Percentiles rank a stretch among this genome's conserved stretches.
Evolutionary conservation across 441 rosid species (phyloP).

Genomic region (Euphorbia celastroides): DNA sequence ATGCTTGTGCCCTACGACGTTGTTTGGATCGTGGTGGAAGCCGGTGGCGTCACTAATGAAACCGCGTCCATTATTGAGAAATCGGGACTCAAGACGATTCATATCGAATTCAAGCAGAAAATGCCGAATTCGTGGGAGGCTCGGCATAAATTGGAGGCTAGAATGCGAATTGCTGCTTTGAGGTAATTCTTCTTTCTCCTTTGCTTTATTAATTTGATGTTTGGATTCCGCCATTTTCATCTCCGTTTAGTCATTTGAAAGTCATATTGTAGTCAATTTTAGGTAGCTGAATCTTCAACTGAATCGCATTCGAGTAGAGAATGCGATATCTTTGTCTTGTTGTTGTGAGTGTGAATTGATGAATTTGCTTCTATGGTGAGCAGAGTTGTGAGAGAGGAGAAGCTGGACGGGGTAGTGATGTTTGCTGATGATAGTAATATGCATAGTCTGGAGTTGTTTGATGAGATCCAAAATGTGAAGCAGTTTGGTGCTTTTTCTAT

Average conservation of each 20-base stretch:
- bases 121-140: slow-evolving; percentile 84
- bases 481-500: slow-evolving; percentile 87
- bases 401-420: slow-evolving; percentile 85
- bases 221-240: neutral
- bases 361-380: slow-evolving; percentile 24
- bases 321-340: neutral
- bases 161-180: slow-evolving; percentile 79
- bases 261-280: neutral
- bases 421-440: slow-evolving; percentile 96
- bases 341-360: slow-evolving; percentile 8
- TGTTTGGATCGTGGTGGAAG: slow-evolving; percentile 95
- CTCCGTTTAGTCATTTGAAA: no score
- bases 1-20: slow-evolving; percentile 86
- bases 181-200: slow-evolving; percentile 34
- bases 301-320: neutral
- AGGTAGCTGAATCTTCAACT: neutral
- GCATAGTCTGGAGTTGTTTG: slow-evolving; percentile 95
- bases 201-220: slow-evolving; percentile 3
- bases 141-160: slow-evolving; percentile 62
- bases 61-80: slow-evolving; percentile 58
- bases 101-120: slow-evolving; percentile 52
- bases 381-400: slow-evolving; percentile 77
- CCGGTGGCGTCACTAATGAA: slow-evolving; percentile 80
- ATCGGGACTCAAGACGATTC: slow-evolving; percentile 58
- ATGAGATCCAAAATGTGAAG: slow-evolving; percentile 84